Conservation (phyloP, 805 yeast species). For the Yarrowia sp. region DNA sequence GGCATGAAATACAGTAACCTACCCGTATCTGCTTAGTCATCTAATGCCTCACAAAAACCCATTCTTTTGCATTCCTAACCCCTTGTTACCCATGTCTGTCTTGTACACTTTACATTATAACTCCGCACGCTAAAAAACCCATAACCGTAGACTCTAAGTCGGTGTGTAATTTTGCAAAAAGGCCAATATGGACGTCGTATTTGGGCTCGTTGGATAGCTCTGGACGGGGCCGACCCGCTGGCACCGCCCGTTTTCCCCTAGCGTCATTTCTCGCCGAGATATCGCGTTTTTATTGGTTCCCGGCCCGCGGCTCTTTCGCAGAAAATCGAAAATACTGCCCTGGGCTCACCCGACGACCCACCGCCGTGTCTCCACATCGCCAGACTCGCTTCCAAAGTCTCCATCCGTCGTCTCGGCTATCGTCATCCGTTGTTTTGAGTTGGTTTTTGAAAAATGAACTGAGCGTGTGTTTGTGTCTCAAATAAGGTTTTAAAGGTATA, state of each 20-base stretch:
- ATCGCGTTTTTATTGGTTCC: background rate
- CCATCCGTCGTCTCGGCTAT: conserved; percentile 22
- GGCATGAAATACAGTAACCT: too few relatives aligned
- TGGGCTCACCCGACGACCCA: too few relatives aligned
- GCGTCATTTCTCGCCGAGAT: background rate
- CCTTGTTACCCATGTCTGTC: too few relatives aligned
- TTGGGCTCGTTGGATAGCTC: background rate
- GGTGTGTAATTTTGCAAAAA: background rate
- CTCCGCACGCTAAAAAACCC: background rate
- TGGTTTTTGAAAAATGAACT: too few relatives aligned
- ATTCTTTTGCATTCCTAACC: too few relatives aligned
- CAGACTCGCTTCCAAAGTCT: conserved; percentile 4
- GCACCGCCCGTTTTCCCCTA: background rate
- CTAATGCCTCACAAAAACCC: too few relatives aligned
- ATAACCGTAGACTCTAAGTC: background rate
- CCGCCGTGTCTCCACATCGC: background rate
- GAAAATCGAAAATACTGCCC: too few relatives aligned
- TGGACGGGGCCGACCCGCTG: background rate
- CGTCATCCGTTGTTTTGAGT: background rate
- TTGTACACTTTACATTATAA: too few relatives aligned
- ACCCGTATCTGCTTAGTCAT: too few relatives aligned
- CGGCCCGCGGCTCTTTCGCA: too few relatives aligned
- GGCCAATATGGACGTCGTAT: background rate
- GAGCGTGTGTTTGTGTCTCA: too few relatives aligned
- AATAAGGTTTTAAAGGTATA: too few relatives aligned